Evolutionary conservation across 192 early-diverging fungal genomes (phyloP), one percentile per base, ranked within the genome.

Genomic region (Entomortierella beljakovae): DNA sequence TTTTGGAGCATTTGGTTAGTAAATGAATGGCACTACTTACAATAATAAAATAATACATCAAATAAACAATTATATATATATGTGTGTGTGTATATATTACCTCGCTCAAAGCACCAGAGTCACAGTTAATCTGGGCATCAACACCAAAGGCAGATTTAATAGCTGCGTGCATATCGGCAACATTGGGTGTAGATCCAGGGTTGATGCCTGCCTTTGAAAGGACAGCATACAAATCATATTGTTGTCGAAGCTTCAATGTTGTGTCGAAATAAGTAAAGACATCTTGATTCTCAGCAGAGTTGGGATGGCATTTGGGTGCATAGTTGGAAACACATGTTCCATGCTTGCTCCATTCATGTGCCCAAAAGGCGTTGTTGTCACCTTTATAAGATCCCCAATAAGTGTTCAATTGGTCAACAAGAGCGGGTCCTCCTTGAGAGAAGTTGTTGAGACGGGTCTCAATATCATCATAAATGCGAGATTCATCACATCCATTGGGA

Each of bases 321-420:
- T 92, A 70, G 1, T 91, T 92, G 2, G 86, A 84, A 9, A 92
- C 87, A 76, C 92, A 94, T 9, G 90, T 93, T 23, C 93, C 93
- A 69, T 94, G 93, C 85, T 94, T 94, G 84, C 70, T 76, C 90
- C 90, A 94, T 57, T 94, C 93, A 70, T 94, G 93, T 7, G 88
- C 71, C 91, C 91, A 93, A 81, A 94, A 92, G 76, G 82, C 88
- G 81, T 93, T 89, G 81, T 94, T 89, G 82, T 91, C 86, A 31
- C 90, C 91, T 61, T 90, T 88, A 79, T 89, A 88, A 0, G 87
- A 89, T 51, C 87, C 81, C 92, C 92, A 94, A 67, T 88, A 88
- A 1, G 80, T 85, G 60, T 83, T 77, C 88, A 94, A 85, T 23
- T 87, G 57, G 34, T 66, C 55, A 32, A 70, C 22, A n/a, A 85